Evolutionary conservation across 768 basidiomycete species (phyloP), one percentile per base, ranked within the genome.

Genomic region (Boletus reticulatus): DNA sequence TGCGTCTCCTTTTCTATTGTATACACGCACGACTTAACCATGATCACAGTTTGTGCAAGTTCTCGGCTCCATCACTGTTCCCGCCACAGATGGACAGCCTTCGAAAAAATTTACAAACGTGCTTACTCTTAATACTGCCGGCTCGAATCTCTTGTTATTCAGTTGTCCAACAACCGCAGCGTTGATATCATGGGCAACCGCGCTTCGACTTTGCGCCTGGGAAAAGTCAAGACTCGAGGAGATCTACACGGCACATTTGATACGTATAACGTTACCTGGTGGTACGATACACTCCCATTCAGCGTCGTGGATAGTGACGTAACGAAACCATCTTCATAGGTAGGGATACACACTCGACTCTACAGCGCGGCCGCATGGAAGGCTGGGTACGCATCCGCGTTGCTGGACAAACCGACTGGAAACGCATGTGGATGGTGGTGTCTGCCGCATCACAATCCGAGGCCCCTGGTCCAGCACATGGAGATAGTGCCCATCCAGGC

Each of bases 361-460:
- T 95, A 3, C 69, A 82, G 12, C 80, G 82, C 45, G 88, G 91
- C 10, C 81, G 82, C 55, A 81, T 94, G 78, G 95, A 98, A 69
- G 96, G 95, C 1, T 94, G 91, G 90, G 88, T 93, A 17, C 83
- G 88, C 62, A 80, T 94, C 44, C 87, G 96, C 43, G 78, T 98
- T 38, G 89, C 94, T n/a, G 95, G 96, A n/a, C 93, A 94, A 63
- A 94, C 92, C 0, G 94, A 97, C 62, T 98, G 96, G 96, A 94
- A 94, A 69, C 81, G 84, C 41, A 79, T 94, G 43, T 98, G 92
- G 90, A 83, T 92, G 77, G 82, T 87, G 7, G 75, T 97, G 6
- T 77, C 75, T 56, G 80, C 81, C 46, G 81, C 78, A 6, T 64
- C 70, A n/a, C 72, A 74, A 37, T 39, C 67, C 4, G 59, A 66